Base-by-base conservation (phyloP, 1,139 yeast species). In the Blastobotrys petasosporus region DNA sequence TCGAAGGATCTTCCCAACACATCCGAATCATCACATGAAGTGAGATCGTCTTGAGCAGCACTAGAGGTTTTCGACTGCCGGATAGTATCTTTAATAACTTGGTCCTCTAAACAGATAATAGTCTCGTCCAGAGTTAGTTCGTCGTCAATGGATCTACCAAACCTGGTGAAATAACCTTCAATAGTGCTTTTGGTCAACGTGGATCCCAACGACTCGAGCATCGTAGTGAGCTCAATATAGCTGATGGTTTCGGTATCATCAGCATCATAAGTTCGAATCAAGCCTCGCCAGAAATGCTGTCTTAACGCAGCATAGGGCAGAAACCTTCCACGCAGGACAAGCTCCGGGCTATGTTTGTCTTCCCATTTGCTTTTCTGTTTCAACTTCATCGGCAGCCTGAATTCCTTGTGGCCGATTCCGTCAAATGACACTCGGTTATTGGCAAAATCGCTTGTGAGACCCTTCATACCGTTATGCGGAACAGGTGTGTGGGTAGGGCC, bases 251-350 rank as follows among this genome's bases (percentile, higher is more conserved):
- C 65, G 2, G 68, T 68, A 15, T 68, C 75, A 49, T 70, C 71
- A 12, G 65, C 61, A 42, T 70, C 78, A 58, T 76, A 84, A 48
- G 77, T 78, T 20, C 71, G 71, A 28, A 86, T 69, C 15, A 86
- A 68, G 5, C 78, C 72, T 32, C 72, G 66, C 94, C 95, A 87
- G 54, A 88, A 77, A 46, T 80, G 79, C 52, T 76, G 76, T 50
- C 92, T 72, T 47, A 88, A 68, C 2, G 71, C 74, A 0, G 72
- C 73, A 60, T 87, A 87, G 0, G 92, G 79, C 51, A 82, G 77
- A 58, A 81, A 86, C 47, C 84, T 71, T 7, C 82, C 82, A 36
- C 81, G 69, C 10, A 87, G 63, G 44, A 75, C 75, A 48, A 87
- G 60, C 17, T 67, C 69, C 0, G 96, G 92, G 2, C 61, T 54